Conservation (phyloP, 164 flowering plant species). For the Macadamia integrifolia region DNA sequence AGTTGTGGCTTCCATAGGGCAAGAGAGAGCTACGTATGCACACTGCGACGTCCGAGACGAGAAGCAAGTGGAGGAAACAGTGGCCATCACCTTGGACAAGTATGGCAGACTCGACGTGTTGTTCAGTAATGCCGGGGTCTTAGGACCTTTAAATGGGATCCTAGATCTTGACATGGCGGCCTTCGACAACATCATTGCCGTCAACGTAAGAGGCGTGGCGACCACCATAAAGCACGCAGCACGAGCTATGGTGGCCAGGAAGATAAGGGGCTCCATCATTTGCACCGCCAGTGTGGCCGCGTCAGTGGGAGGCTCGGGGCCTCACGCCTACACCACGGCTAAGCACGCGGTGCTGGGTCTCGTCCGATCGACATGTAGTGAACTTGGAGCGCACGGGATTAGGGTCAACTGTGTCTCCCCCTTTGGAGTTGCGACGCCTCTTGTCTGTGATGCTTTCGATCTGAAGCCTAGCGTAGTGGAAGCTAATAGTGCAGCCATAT, state of each 20-base stretch:
- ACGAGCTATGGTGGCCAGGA: slow-evolving; percentile 57
- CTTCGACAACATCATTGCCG: slow-evolving; percentile 45
- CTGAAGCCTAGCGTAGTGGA: background rate
- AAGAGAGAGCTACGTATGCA: slow-evolving; percentile 28
- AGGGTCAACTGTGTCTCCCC: slow-evolving; percentile 28
- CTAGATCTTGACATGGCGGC: slow-evolving; percentile 47
- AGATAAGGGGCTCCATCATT: slow-evolving; percentile 54
- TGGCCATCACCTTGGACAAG: slow-evolving; percentile 33
- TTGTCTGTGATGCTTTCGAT: background rate
- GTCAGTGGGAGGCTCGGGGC: slow-evolving; percentile 46
- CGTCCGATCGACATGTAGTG: slow-evolving; percentile 41
- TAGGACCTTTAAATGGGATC: slow-evolving; percentile 34
- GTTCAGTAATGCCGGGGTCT: slow-evolving; percentile 70
- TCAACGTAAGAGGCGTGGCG: slow-evolving; percentile 61
- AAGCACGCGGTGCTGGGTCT: slow-evolving; percentile 60
- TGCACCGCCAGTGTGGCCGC: slow-evolving; percentile 67
- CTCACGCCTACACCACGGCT: slow-evolving; percentile 43
- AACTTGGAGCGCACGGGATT: slow-evolving; percentile 61
- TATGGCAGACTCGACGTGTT: slow-evolving; percentile 48
- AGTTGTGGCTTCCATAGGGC: slow-evolving; percentile 40
- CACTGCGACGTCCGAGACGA: slow-evolving; percentile 73
- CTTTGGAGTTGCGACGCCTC: slow-evolving; percentile 4
- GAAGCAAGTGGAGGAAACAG: slow-evolving; percentile 45
- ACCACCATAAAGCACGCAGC: slow-evolving; percentile 68
- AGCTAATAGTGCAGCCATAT: background rate